Base-by-base conservation (phyloP, 1,284 basidiomycete species). In the Irpex lacteus region DNA sequence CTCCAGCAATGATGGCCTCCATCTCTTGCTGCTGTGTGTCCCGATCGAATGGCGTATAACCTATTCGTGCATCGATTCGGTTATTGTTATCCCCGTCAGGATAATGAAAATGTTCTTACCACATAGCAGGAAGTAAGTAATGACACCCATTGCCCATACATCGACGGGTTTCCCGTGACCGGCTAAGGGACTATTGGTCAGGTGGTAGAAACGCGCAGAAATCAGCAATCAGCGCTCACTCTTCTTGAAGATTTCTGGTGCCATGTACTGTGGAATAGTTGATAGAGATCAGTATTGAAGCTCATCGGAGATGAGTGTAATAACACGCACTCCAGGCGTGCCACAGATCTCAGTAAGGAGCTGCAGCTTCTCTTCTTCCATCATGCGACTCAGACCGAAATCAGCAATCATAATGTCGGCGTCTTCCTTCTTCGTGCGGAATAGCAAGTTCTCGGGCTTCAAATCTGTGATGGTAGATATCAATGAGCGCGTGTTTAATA, bases 371-470 rank as follows among this genome's bases (percentile, higher is more conserved):
- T 94, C 90, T 69, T 96, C 95, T 44, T 98, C 92, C 80, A 99
- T 91, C 21, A 98, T 85, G 36, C 95, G 81, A 75, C 90, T 88
- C 64, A 98, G 84, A 9, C 98, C 98, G 76, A 99, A 99, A 78
- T 99, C 98, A 3, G 98, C 97, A 68, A 99, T 92, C 86, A 98
- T 93, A 70, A 99, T 90, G 72, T 98, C 96, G 7, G 96, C 91
- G 63, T 96, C 91, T 74, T 98, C 96, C 3, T 87, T 91, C 71
- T 89, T 87, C 52, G 92, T 91, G 65, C 94, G 88, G 87, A 99
- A 99, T 21, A 99, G 83, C 21, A 99, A 84, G 78, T 99, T 99
- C 79, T 99, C 97, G 4, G 97, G 97, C 77, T 99, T 99, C 68
- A 99, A 81, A 75, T 99, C 95, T 92, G 34, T 18, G 26, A 59